Conservation (phyloP, 257 asterid genomes). For the Perilla frutescens region DNA sequence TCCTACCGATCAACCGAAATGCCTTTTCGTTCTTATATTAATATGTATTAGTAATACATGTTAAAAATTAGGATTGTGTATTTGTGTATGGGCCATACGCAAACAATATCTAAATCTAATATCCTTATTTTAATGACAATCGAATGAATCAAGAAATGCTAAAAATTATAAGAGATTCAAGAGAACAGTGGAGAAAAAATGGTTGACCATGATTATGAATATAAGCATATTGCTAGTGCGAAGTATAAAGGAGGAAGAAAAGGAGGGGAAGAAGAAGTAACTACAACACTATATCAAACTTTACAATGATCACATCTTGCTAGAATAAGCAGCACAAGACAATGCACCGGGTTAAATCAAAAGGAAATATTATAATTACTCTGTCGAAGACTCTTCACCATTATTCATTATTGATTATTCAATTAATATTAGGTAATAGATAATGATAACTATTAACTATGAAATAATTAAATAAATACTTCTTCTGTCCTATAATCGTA, state of each 20-base stretch:
- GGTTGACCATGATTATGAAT: not conserved
- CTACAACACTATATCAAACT: no score
- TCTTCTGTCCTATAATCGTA: no score
- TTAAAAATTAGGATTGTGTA: no score
- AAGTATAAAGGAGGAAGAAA: conserved; percentile 17
- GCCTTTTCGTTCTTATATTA: no score
- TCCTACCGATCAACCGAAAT: no score
- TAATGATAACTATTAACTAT: no score
- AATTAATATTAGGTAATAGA: no score
- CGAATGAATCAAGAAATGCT: conserved; percentile 28
- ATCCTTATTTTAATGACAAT: conserved; percentile 23
- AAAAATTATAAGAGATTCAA: conserved; percentile 9
- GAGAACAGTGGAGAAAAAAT: not conserved
- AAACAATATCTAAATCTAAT: not conserved
- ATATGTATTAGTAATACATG: no score
- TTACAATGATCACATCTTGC: not conserved
- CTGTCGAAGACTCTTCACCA: no score
- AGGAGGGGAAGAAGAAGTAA: not conserved
- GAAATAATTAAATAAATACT: no score
- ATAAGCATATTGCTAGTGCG: not conserved
- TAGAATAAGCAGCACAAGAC: not conserved
- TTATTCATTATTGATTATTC: no score
- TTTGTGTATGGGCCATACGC: not conserved
- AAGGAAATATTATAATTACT: not conserved
- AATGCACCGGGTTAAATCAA: conserved; percentile 5